Evolutionary conservation across 2,329 filamentous ascomycete species (phyloP), one percentile per base, ranked within the genome.

Genomic region (Colletotrichum truncatum): DNA sequence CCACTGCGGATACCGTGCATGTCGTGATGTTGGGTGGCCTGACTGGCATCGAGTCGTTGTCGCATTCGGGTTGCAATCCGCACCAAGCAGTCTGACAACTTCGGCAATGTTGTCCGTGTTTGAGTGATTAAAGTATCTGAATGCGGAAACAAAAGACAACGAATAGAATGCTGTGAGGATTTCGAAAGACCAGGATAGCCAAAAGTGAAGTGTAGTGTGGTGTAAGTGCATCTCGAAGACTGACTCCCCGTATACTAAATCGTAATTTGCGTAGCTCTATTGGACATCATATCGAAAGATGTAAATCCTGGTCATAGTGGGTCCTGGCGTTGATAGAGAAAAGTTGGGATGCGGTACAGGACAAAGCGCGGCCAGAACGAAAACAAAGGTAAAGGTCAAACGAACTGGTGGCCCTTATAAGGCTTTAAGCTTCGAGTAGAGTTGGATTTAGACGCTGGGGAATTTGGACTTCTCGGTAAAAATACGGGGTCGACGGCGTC

Each of bases 381-480:
- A 14, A n/a, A n/a, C n/a, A n/a, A n/a, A n/a, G n/a, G n/a, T 4
- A 30, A 26, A 52, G 34, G 14, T 16, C 12, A 43, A 49, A 51
- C 49, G 26, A 62, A 65, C 39, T 1, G 26, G n/a, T 51, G 14
- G 41, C 38, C 41, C 25, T 59, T 51, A 38, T 57, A 48, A 57
- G 32, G 41, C 18, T 53, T 41, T n/a, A 6, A 14, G 26, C 41
- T 25, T 25, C 39, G 39, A 61, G 23, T 14, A 21, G 23, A 23
- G 56, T 38, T 49, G 57, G 21, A 30, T 55, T 51, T 55, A 62
- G 62, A 55, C 11, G 41, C 39, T 65, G 49, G 62, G 61, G 45
- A 49, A 38, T 62, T 54, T 53, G 56, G 62, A 62, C 56, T 30
- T 55, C 49, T 49, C 51, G 34, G 57, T 62, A 58, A 65, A 55